Percentiles rank a stretch among this genome's conserved stretches.
Evolutionary conservation across 2,329 filamentous ascomycete genomes (phyloP).

Genomic region (Pleomassaria siparia): DNA sequence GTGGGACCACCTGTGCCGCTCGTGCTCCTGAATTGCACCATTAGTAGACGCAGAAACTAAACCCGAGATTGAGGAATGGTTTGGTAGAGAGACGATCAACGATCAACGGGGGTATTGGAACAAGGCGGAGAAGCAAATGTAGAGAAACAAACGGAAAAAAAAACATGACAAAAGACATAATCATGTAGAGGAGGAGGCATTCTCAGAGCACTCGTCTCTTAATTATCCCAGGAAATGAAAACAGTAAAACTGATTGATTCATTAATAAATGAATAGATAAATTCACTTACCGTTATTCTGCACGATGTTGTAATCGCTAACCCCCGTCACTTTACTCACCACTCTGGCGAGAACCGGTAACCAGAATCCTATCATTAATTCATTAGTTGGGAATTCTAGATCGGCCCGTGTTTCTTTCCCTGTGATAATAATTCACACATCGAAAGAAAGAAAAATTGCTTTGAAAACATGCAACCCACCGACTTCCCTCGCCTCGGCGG

Average conservation of each 20-base stretch:
- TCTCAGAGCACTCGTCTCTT: too few species aligned
- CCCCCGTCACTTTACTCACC: constrained; percentile 67
- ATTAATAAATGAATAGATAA: not conserved
- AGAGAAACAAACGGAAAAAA: not conserved
- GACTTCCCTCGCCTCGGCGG: constrained; percentile 66
- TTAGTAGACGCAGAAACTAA: not conserved
- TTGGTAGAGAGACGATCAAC: not conserved
- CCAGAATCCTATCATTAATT: constrained; percentile 46
- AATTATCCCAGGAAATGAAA: too few species aligned
- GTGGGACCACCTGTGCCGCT: constrained; percentile 88
- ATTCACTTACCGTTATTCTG: constrained; percentile 81
- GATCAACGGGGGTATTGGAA: not conserved
- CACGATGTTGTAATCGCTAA: constrained; percentile 90
- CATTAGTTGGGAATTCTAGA: too few species aligned
- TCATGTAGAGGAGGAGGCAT: not conserved
- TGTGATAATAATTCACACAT: too few species aligned
- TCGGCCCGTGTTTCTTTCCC: too few species aligned
- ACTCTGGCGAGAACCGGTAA: constrained; percentile 74
- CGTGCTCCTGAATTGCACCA: constrained; percentile 59
- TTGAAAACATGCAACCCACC: too few species aligned
- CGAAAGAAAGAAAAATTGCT: too few species aligned
- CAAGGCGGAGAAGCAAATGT: constrained; percentile 2
- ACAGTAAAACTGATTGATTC: not conserved
- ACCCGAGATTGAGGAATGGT: too few species aligned
- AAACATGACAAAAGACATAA: not conserved